A percentile compares a stretch with the other conserved stretches of the same genome.
These are phyloP conservation scores for Penicillium egyptiacum DNA, from an alignment of 495 filamentous ascomycete species.

Conservation along the genomic window DNA sequence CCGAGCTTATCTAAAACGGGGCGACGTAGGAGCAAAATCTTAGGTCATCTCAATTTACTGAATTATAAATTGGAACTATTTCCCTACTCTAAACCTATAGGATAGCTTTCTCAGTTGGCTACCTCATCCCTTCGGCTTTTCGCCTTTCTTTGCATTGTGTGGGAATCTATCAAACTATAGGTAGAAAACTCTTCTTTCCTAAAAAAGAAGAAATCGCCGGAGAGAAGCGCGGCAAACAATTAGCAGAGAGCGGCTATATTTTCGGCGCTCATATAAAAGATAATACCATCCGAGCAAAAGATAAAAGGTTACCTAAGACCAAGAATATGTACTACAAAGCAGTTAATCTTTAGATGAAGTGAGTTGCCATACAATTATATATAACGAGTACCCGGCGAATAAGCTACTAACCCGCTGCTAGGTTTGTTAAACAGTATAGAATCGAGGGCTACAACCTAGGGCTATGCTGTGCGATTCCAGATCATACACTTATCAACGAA, in stretches of 20 bases:
- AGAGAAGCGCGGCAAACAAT: slow-evolving; percentile 3
- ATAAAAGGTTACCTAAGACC: slow-evolving; percentile 21
- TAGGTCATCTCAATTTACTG: slow-evolving; percentile 1
- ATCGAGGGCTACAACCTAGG: slow-evolving; percentile 15
- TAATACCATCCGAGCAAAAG: slow-evolving; percentile 17
- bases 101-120: background rate
- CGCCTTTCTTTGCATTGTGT: background rate
- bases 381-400: background rate
- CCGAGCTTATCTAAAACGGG: background rate
- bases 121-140: background rate
- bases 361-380: slow-evolving; percentile 4
- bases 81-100: background rate
- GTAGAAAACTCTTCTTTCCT: slow-evolving; percentile 18
- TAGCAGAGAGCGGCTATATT: slow-evolving; percentile 19
- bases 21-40: background rate
- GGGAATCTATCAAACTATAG: slow-evolving; percentile 5
- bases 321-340: slow-evolving; percentile 13
- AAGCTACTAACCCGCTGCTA: slow-evolving; percentile 10
- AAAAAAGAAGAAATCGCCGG: slow-evolving; percentile 16
- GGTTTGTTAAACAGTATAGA: slow-evolving; percentile 10
- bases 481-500: slow-evolving; percentile 20
- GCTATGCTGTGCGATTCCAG: slow-evolving; percentile 10
- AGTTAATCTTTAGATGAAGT: slow-evolving; percentile 19
- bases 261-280: slow-evolving; percentile 19
- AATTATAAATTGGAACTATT: slow-evolving; percentile 5